These are phyloP conservation scores for button mushroom (Agaricus bisporus) DNA, from an alignment of 768 basidiomycete genomes.

Conservation along the genomic window DNA sequence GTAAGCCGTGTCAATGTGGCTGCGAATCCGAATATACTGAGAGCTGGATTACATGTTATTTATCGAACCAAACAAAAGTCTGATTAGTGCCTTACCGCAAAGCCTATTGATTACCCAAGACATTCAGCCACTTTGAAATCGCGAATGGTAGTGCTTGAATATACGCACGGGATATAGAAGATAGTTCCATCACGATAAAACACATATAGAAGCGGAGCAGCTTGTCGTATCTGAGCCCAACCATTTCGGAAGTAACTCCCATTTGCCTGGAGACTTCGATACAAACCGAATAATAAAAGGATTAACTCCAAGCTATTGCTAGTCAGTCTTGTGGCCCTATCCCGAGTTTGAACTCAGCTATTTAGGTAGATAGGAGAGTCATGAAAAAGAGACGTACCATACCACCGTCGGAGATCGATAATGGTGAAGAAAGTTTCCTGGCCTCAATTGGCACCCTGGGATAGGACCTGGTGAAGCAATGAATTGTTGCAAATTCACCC, in stretches of 20 bases:
- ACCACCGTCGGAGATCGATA: not conserved
- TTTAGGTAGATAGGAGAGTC: too few relatives aligned
- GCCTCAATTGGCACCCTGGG: not conserved
- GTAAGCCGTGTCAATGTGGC: not conserved
- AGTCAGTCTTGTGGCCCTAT: constrained; percentile 1
- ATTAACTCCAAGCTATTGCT: constrained; percentile 1
- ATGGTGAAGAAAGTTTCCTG: not conserved
- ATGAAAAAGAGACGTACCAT: not conserved
- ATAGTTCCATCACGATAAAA: constrained; percentile 8
- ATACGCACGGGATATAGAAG: constrained; percentile 5
- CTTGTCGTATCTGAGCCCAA: not conserved
- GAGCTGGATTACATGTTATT: not conserved
- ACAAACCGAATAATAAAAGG: not conserved
- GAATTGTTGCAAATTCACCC: constrained; percentile 1
- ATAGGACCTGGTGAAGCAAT: not conserved
- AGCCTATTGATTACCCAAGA: not conserved
- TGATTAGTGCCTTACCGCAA: not conserved
- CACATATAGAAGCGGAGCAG: constrained; percentile 1
- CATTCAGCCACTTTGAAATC: not conserved
- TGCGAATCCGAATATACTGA: constrained; percentile 3
- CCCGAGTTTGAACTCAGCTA: too few relatives aligned
- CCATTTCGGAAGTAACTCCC: not conserved
- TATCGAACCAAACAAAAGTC: not conserved
- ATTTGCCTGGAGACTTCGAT: not conserved
- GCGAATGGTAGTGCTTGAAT: too few relatives aligned